Conservation (phyloP, 2,329 filamentous ascomycete species). For the Phyllosticta paracitricarpa region DNA sequence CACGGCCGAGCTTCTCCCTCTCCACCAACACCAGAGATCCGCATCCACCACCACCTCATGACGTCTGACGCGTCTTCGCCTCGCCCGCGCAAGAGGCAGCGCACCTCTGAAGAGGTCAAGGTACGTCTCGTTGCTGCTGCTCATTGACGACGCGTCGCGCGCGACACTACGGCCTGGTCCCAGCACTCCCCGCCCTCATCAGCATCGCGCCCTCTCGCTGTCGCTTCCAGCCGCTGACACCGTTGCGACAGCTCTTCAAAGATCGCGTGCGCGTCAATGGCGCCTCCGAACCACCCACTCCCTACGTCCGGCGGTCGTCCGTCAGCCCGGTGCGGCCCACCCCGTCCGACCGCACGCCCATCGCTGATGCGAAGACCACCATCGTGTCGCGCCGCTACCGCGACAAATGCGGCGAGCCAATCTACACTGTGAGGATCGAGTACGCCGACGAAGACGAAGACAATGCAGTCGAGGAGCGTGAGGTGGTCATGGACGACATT, state of each 20-base stretch:
- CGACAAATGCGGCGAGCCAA: background rate
- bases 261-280: background rate
- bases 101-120: too few species aligned
- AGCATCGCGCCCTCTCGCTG: background rate
- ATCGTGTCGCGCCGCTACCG: background rate
- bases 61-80: too few species aligned
- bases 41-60: too few species aligned
- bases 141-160: background rate
- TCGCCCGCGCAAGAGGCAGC: too few species aligned
- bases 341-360: background rate
- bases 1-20: too few species aligned
- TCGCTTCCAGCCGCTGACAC: background rate
- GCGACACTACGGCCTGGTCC: background rate
- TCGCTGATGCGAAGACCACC: background rate
- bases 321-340: conserved; percentile 1
- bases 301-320: background rate
- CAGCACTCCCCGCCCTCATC: background rate
- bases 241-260: background rate
- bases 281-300: background rate
- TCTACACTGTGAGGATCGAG: conserved; percentile 2
- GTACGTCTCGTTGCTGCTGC: too few species aligned
- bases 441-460: background rate
- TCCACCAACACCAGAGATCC: too few species aligned
- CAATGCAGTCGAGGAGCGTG: background rate
- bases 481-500: background rate